Evolutionary conservation across 2,329 filamentous ascomycete genomes (phyloP), one percentile per base, ranked within the genome.

Genomic region (Aspergillus sp.): DNA sequence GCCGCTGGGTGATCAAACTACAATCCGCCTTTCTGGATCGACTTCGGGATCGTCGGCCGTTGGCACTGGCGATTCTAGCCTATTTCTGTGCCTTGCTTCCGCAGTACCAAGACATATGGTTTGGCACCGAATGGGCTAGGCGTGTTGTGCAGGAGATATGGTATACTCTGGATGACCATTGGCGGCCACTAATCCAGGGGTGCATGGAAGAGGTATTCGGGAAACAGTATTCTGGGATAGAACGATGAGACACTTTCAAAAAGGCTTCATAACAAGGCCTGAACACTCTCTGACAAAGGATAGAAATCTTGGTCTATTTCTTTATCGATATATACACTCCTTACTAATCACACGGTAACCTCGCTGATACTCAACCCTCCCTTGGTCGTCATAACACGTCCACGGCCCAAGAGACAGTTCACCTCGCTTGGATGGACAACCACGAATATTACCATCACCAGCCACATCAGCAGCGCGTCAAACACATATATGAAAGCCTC

Each of bases 61-160:
- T 77, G 46, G 72, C 75, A 0, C 64, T 88, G 17, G 87, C 87
- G 81, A 22, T 83, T 82, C 42, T 84, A 80, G 42, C 89, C 80
- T 68, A 83, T 86, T 63, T 85, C 86, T 64, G 79, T 86, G 22
- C 78, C 50, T 76, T 89, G 19, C 83, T 86, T 63, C 80, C 81
- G 40, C 79, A 85, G 60, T 80, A 88, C 59, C 72, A 79, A 27
- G 76, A 87, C 30, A 67, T 67, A 5, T 91, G 88, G 88, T 90
- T 87, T 83, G 74, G 89, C 9, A 80, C 85, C 37, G 87, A 87
- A 41, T 86, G 89, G 66, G 82, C 86, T 17, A 81, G 83, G 15
- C 81, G 85, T 55, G 86, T 90, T 65, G 83, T 89, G 7, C 83
- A 85, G 68, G 87, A 87, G 19, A 80, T 89, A 20, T 74, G 71